A percentile compares a stretch with the other conserved stretches of the same genome.
phyloP scores from a whole-genome alignment of 768 basidiomycete genomes.

The Rhodocollybia butyracea region DNA sequence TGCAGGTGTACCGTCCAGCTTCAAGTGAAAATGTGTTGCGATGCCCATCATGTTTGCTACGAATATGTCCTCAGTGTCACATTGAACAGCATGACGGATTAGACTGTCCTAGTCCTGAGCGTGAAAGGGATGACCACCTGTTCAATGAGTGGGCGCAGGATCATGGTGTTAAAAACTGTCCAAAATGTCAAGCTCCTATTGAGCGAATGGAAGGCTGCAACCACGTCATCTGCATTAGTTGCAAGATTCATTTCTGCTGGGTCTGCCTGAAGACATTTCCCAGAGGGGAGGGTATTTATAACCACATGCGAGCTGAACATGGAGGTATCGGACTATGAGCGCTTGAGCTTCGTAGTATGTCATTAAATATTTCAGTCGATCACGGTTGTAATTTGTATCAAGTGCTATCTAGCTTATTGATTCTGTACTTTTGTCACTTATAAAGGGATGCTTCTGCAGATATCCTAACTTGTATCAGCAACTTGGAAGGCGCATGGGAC shows the following conservation, averaged over 20 bases:
- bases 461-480: too few relatives aligned
- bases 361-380: too few relatives aligned
- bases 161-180: conserved; percentile 73
- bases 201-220: conserved; percentile 77
- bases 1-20: conserved; percentile 64
- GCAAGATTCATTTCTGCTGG: conserved; percentile 81
- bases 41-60: conserved; percentile 66
- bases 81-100: conserved; percentile 63
- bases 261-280: conserved; percentile 71
- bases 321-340: conserved; percentile 69
- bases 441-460: too few relatives aligned
- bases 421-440: too few relatives aligned
- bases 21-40: conserved; percentile 50
- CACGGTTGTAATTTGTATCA: too few relatives aligned
- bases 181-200: conserved; percentile 66
- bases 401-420: too few relatives aligned
- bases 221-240: conserved; percentile 76
- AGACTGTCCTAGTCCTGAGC: conserved; percentile 62
- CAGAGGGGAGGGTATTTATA: conserved; percentile 67
- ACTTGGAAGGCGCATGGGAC: too few relatives aligned
- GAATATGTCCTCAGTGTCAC: conserved; percentile 67
- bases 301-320: conserved; percentile 68
- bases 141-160: conserved; percentile 62
- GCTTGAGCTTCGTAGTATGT: too few relatives aligned
- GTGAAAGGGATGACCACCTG: conserved; percentile 46